A percentile compares a stretch with the other conserved stretches of the same genome.
Conservation (phyloP, 225 moss, liverwort and hornwort species). For the Climacium dendroides region DNA sequence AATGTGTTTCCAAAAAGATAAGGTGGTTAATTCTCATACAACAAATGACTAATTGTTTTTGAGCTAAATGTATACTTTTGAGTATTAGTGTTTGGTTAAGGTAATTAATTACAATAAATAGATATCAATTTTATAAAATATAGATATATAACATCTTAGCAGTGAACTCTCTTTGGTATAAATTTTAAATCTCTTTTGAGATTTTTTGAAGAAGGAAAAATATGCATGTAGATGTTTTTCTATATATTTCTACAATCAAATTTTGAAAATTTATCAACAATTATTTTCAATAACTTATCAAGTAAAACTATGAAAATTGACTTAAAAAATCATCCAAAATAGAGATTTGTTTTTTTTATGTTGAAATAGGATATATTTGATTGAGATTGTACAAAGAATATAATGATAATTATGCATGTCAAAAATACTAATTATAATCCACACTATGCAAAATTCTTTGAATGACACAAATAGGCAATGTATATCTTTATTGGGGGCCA, state of each 20-base stretch:
- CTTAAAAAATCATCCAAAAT: neutral
- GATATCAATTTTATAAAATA: neutral
- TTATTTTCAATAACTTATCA: neutral
- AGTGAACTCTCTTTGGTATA: neutral
- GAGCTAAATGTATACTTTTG: neutral
- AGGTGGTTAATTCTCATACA: neutral
- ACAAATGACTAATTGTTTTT: accelerated
- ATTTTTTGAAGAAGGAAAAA: accelerated
- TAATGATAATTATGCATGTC: neutral
- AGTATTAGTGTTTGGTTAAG: neutral
- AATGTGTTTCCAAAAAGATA: too few species aligned
- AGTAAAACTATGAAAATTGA: neutral
- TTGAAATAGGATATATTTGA: neutral
- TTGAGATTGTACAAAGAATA: neutral
- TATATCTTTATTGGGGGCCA: too few species aligned
- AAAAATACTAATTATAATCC: too few species aligned
- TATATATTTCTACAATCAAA: neutral
- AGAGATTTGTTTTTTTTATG: too few species aligned
- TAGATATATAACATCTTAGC: accelerated
- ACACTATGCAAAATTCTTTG: too few species aligned
- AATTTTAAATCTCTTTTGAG: neutral
- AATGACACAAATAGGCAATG: too few species aligned
- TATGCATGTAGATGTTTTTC: neutral
- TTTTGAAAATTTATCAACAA: neutral
- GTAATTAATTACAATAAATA: neutral